These are phyloP conservation scores for Arachis monticola DNA, from an alignment of 331 rosid species.

Conservation along the genomic window DNA sequence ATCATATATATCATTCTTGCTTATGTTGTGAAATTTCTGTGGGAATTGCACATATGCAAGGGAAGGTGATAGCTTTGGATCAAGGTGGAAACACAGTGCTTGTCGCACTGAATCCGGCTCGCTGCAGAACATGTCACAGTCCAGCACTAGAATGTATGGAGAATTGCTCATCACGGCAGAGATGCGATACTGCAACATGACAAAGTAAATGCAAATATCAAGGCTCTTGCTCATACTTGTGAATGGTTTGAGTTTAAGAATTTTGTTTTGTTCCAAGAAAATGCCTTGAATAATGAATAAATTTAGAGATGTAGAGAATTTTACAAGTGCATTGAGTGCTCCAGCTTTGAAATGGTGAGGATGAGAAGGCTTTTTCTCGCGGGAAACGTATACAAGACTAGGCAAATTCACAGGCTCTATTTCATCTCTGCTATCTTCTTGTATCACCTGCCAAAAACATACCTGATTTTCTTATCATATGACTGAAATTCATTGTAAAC, in stretches of 20 bases:
- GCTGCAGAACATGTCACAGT: slow-evolving; percentile 48
- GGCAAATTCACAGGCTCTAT: slow-evolving; percentile 30
- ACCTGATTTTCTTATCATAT: no score
- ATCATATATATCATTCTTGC: slow-evolving; percentile 63
- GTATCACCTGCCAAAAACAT: slow-evolving; percentile 33
- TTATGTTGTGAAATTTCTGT: slow-evolving; percentile 52
- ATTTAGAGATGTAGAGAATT: neutral
- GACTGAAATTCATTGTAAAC: no score
- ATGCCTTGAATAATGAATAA: no score
- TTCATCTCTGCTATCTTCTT: neutral
- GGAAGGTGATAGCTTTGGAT: slow-evolving; percentile 49
- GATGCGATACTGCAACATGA: slow-evolving; percentile 37
- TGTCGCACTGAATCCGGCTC: slow-evolving; percentile 37
- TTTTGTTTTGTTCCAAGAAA: no score
- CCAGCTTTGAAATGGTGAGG: slow-evolving; percentile 73
- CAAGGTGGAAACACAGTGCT: slow-evolving; percentile 61
- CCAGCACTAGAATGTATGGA: slow-evolving; percentile 41
- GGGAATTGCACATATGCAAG: slow-evolving; percentile 73
- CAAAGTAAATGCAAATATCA: neutral
- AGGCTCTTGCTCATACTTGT: no score
- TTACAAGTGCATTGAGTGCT: slow-evolving; percentile 62
- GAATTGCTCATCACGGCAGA: slow-evolving; percentile 45
- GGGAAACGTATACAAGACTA: slow-evolving; percentile 35
- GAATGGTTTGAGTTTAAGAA: no score
- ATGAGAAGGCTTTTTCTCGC: slow-evolving; percentile 43